Evolutionary conservation across 345 rosid genomes (phyloP), one percentile per base, ranked within the genome.

Genomic region (Eucalyptus rudis): DNA sequence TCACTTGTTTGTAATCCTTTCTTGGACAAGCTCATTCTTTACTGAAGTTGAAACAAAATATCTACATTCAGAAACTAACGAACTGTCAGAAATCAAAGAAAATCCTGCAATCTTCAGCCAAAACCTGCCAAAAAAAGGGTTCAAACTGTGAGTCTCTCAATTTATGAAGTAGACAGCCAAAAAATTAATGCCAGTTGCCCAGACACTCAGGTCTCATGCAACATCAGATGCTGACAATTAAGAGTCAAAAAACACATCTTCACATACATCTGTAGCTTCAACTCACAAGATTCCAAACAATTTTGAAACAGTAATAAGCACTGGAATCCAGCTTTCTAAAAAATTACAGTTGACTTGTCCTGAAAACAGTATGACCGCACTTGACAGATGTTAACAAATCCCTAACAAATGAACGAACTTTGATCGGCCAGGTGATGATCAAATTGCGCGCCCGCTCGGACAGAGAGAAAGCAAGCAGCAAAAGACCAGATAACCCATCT

Each of bases 21-120:
- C 96, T 94, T 95, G 91, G 95, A 94, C 89, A 96, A 90, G 97
- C 95, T 98, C 99, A 97, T 97, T 91, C 94, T 96, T 94, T 88
- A 90, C 89, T 89, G 86, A 90, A 91, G 91, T 88, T 58, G 64
- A 88, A 92, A 86, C 71, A 86, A 89, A 86, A 86, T 13, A 66
- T 91, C 91, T 84, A 93, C 91, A 91, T 89, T 80, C 86, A 90
- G 52, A 88, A 89, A 89, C 54, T 81, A 87, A 64, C 68, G 86
- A 47, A 29, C 44, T 49, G 54, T 76, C 51, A 45, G 44, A 58
- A 62, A 80, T 88, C 47, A 90, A 89, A 50, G 85, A 88, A 27
- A 87, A 92, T 16, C 89, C 89, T 85, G 94, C 91, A 95, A 86
- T 86, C 87, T 76, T 76, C 47, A 76, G 76, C 97, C 95, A 90